Conservation (phyloP, 208 protist species). For the Endotrypanum monterogeii region DNA sequence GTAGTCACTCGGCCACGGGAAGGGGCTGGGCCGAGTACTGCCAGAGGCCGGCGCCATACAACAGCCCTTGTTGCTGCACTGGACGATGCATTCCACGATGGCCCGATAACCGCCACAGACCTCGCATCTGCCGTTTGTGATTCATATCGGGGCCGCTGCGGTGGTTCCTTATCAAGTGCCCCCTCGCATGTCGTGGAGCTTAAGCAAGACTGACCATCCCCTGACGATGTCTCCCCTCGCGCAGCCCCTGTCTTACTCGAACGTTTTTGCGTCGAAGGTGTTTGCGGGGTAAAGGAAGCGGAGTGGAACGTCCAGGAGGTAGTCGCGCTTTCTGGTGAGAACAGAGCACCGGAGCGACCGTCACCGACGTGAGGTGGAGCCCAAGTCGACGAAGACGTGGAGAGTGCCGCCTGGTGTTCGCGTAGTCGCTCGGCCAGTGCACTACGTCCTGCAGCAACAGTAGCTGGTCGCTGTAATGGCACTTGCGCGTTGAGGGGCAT, state of each 20-base stretch:
- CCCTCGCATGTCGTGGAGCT: background rate
- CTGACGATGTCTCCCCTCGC: background rate
- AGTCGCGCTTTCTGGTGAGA: conserved; percentile 15
- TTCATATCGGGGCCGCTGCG: background rate
- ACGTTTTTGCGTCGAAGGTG: background rate
- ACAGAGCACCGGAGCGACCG: background rate
- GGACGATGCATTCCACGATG: background rate
- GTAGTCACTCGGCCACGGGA: background rate
- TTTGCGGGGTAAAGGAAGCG: background rate
- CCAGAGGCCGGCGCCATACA: conserved; percentile 27
- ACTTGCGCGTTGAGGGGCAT: conserved; percentile 29
- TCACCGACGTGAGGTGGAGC: background rate
- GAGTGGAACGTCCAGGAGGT: conserved; percentile 55
- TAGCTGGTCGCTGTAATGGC: conserved; percentile 5
- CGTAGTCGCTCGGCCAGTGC: conserved; percentile 3
- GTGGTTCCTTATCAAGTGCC: background rate
- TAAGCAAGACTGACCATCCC: background rate
- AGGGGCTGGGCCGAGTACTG: background rate
- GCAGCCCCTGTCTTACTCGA: background rate
- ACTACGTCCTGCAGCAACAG: background rate
- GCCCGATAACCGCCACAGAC: background rate
- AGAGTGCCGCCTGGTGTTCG: conserved; percentile 4
- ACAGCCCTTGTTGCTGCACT: conserved; percentile 5
- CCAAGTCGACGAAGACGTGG: background rate
- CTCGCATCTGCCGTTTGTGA: background rate